Base-by-base conservation (phyloP, 2,329 filamentous ascomycete species). In the Sclerotinia spermophila region DNA sequence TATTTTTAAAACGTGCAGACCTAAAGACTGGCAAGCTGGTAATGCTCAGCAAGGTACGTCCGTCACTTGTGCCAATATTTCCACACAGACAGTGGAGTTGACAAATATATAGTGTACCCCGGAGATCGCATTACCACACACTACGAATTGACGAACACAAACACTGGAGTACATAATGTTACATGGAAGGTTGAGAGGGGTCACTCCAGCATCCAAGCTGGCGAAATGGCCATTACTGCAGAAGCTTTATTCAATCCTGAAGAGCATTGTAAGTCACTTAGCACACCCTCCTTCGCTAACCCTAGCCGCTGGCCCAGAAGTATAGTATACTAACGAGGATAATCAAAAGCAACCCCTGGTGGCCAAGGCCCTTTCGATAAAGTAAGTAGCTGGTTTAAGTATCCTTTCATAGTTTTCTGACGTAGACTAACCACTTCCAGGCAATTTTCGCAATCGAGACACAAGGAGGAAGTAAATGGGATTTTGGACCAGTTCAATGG, bases 401-500 rank as follows among this genome's bases (percentile, higher is more conserved):
- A 1, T 5, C 30, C 13, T 1, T 15, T 40, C 3, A 27, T 30
- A 33, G 24, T 6, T 1, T 40, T 30, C 11, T 0, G n/a, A 30
- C 17, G 5, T 21, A 65, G 5, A 40, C 45, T 66, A 40, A 53
- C 10, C 17, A 30, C 21, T 24, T 42, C 45, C 30, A 66, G 45
- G 35, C 19, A 53, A n/a, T 66, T 3, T 66, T 66, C 19, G 62
- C 62, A 27, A 53, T 53, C 6, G 62, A 66, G 53, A 53, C 62
- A 42, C 62, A 53, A 24, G 27, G n/a, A 66, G 33, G 45, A 30
- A 40, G 33, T 30, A 66, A 13, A 17, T 66, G 45, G 62, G 45
- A 66, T 21, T 66, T 66, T 10, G 62, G 62, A 1, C n/a, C 62
- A 53, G 62, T 66, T 40, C 62, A 53, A 30, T 66, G 62, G 62